Conservation (phyloP, 1,284 basidiomycete genomes). For the Vanrija humicola region DNA sequence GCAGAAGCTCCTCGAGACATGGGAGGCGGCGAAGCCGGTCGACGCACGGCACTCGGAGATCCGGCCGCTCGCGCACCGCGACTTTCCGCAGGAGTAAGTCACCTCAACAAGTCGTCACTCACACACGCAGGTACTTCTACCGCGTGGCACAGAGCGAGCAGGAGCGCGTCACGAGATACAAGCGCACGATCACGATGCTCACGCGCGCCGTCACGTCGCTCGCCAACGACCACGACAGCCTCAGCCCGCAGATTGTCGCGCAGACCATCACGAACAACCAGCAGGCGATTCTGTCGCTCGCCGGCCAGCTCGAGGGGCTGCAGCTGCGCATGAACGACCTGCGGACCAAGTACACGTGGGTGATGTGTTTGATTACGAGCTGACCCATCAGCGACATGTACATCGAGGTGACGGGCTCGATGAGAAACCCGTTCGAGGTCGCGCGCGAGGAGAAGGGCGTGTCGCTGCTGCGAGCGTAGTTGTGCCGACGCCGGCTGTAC, state of each 20-base stretch:
- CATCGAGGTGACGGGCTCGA: slow-evolving; percentile 35
- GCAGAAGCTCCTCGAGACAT: slow-evolving; percentile 37
- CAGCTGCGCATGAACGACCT: slow-evolving; percentile 34
- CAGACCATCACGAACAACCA: slow-evolving; percentile 46
- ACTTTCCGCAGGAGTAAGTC: slow-evolving; percentile 41
- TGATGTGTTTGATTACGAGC: neutral
- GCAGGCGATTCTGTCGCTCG: slow-evolving; percentile 36
- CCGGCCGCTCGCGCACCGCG: slow-evolving; percentile 33
- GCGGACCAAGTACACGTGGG: slow-evolving; percentile 31
- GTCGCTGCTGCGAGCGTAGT: slow-evolving; percentile 13
- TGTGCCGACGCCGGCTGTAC: too few species aligned
- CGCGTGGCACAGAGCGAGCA: slow-evolving; percentile 29
- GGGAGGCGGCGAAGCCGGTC: slow-evolving; percentile 35
- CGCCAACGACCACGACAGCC: slow-evolving; percentile 23
- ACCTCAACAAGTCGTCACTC: neutral
- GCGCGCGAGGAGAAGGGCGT: slow-evolving; percentile 38
- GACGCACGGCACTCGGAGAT: slow-evolving; percentile 33
- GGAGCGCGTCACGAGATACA: slow-evolving; percentile 38
- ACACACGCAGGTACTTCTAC: slow-evolving; percentile 28
- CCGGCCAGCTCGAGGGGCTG: slow-evolving; percentile 37
- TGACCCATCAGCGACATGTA: slow-evolving; percentile 26
- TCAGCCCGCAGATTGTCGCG: slow-evolving; percentile 41
- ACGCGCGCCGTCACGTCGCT: slow-evolving; percentile 34
- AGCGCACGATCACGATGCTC: slow-evolving; percentile 36
- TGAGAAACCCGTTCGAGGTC: slow-evolving; percentile 45